Conservation (phyloP, 106 monocot genomes). For the Hemerocallis citrina region DNA sequence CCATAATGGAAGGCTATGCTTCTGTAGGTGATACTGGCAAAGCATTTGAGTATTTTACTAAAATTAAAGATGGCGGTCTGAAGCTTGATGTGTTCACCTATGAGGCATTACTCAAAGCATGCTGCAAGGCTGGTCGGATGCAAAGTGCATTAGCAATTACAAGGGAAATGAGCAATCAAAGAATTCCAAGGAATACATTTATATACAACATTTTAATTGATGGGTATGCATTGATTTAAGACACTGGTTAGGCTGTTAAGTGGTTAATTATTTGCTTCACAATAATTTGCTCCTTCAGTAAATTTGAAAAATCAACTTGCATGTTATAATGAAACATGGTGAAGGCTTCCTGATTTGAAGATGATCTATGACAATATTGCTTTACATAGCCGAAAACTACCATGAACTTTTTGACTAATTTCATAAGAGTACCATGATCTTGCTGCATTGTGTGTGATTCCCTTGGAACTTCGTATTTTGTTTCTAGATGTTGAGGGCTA, state of each 20-base stretch:
- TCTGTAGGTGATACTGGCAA: conserved; percentile 80
- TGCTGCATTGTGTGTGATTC: too few relatives aligned
- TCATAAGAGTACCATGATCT: background rate
- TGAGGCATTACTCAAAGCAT: conserved; percentile 91
- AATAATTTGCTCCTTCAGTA: too few relatives aligned
- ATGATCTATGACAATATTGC: too few relatives aligned
- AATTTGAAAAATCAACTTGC: background rate
- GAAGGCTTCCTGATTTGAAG: too few relatives aligned
- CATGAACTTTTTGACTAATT: too few relatives aligned
- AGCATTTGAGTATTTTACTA: conserved; percentile 95
- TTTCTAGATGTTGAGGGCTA: too few relatives aligned
- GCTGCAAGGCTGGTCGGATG: conserved; percentile 97
- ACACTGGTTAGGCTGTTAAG: too few relatives aligned
- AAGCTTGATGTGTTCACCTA: conserved; percentile 89
- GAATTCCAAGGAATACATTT: conserved; percentile 73
- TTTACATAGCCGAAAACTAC: too few relatives aligned
- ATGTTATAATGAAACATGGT: too few relatives aligned
- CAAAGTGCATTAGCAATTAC: conserved; percentile 96
- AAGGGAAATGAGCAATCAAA: conserved; percentile 68
- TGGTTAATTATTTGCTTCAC: too few relatives aligned
- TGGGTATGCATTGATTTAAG: conserved; percentile 46
- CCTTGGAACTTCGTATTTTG: too few relatives aligned
- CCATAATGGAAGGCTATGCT: conserved; percentile 92
- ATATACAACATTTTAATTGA: conserved; percentile 97
- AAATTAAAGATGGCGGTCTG: conserved; percentile 79